Conservation (phyloP, 1,284 basidiomycete genomes). For the Leccinum subatratum region DNA sequence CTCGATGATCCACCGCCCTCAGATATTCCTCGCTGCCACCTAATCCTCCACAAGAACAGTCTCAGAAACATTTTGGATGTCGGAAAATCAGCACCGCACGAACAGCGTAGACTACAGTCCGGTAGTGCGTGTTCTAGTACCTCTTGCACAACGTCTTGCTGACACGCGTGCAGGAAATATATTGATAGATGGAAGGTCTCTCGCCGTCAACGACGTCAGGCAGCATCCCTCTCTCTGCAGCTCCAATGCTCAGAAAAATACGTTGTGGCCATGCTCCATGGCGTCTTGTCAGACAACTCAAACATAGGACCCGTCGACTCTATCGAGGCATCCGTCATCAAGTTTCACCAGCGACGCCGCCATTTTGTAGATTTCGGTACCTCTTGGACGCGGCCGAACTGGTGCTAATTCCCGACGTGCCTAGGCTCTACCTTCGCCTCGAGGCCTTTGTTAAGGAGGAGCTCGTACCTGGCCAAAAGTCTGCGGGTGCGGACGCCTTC, state of each 20-base stretch:
- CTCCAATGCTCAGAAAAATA: slow-evolving; percentile 75
- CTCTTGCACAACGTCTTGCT: too few relatives aligned
- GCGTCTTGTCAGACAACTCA: slow-evolving; percentile 58
- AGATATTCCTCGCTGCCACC: too few relatives aligned
- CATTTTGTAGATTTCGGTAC: slow-evolving; percentile 36
- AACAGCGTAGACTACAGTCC: too few relatives aligned
- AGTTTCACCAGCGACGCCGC: slow-evolving; percentile 52
- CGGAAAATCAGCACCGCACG: too few relatives aligned
- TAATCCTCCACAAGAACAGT: too few relatives aligned
- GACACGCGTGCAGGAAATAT: too few relatives aligned
- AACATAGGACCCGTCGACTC: slow-evolving; percentile 52
- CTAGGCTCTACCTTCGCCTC: slow-evolving; percentile 45
- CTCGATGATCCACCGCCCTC: too few relatives aligned
- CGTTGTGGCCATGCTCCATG: slow-evolving; percentile 61
- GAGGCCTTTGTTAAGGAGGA: slow-evolving; percentile 51
- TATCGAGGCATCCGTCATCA: slow-evolving; percentile 56
- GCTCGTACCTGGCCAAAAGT: slow-evolving; percentile 39
- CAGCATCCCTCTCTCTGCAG: too few relatives aligned
- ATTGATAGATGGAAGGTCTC: too few relatives aligned
- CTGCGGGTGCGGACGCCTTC: slow-evolving; percentile 34
- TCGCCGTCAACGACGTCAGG: too few relatives aligned
- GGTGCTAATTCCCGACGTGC: slow-evolving; percentile 39
- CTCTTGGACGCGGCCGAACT: slow-evolving; percentile 45
- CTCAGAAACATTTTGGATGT: too few relatives aligned
- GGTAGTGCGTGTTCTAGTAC: too few relatives aligned